A percentile compares a stretch with the other conserved stretches of the same genome.
Evolutionary conservation across 23 red algal species (phyloP).

Genomic region (Cyanidiococcus yangmingshanensis): DNA sequence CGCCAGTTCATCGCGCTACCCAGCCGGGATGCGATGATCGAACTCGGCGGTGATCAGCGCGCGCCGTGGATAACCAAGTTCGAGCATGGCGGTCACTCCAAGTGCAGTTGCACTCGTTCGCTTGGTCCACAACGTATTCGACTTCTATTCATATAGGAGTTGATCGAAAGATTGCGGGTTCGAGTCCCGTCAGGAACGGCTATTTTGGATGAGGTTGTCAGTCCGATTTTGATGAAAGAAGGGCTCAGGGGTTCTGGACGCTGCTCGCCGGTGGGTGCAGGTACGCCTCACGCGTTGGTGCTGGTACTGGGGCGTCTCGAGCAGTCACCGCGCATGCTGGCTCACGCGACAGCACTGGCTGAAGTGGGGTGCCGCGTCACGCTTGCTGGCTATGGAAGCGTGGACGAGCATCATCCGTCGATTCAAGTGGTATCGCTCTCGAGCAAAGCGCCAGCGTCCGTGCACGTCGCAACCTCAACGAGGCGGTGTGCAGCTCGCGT

Average conservation of each 20-base stretch:
- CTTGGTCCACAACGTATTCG: slow-evolving; percentile 20
- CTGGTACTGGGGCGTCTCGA: slow-evolving; percentile 28
- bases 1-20: no score
- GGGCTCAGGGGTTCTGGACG: no score
- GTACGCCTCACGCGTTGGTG: slow-evolving; percentile 16
- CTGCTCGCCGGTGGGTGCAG: no score
- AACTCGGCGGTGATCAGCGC: not conserved
- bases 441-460: not conserved
- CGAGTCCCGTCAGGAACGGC: slow-evolving; percentile 15
- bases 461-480: not conserved
- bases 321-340: slow-evolving; percentile 29
- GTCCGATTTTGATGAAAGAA: no score
- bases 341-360: slow-evolving; percentile 20
- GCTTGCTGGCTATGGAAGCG: slow-evolving; percentile 2
- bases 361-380: slow-evolving; percentile 14
- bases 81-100: no score
- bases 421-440: not conserved
- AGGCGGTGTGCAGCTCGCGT: not conserved
- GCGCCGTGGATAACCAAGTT: not conserved
- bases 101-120: no score
- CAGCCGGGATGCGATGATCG: no score
- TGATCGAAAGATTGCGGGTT: slow-evolving; percentile 21
- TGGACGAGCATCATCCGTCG: not conserved
- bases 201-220: no score
- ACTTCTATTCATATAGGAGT: slow-evolving; percentile 4